Conservation (phyloP, 768 basidiomycete genomes). For the Cantharellus cinnabarinus region DNA sequence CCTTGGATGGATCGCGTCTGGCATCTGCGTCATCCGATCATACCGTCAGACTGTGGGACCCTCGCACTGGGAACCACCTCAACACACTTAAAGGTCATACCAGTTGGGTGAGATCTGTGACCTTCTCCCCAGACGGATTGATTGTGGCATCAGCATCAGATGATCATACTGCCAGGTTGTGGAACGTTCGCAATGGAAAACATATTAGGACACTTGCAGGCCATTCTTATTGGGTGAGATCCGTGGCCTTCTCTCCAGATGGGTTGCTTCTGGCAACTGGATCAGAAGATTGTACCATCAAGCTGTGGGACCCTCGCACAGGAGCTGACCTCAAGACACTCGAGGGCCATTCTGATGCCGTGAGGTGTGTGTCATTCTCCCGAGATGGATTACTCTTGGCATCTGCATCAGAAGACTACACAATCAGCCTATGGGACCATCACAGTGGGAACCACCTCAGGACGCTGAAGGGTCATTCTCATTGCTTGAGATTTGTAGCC, state of each 20-base stretch:
- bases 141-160: neutral
- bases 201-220: neutral
- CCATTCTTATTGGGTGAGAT: neutral
- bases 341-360: neutral
- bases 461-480: neutral
- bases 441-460: neutral
- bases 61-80: neutral
- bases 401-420: slow-evolving; percentile 1
- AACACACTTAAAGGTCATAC: neutral
- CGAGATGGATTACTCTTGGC: neutral
- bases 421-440: slow-evolving; percentile 8
- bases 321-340: neutral
- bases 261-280: neutral
- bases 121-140: neutral
- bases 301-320: neutral
- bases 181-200: neutral
- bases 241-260: neutral
- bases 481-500: neutral
- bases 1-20: neutral
- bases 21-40: slow-evolving; percentile 3
- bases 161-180: neutral
- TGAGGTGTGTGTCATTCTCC: slow-evolving; percentile 5
- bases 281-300: neutral
- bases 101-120: neutral
- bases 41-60: slow-evolving; percentile 5